Base-by-base conservation (phyloP, 306 rosid species). In the Heteromeles arbutifolia region DNA sequence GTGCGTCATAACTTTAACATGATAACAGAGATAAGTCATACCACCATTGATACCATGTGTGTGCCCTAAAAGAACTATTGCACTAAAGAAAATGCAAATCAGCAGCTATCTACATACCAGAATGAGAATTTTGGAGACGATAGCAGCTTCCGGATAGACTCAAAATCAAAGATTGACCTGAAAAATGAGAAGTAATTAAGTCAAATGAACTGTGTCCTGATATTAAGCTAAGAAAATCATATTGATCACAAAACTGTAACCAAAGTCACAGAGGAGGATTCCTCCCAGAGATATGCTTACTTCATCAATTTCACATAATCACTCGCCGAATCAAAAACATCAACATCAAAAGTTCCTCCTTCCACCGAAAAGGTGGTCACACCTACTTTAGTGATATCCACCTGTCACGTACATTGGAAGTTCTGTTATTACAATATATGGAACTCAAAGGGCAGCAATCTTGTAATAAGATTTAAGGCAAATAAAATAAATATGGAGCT, bases 91-190 rank as follows among this genome's bases (percentile, higher is more conserved):
- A 39, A 54, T 75, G 37, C 63, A 85, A 76, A 75, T 37, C 12
- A 54, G 64, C 45, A 74, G 25, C 72, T 8, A 69, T 59, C 75
- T 13, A 80, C 54, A 72, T 88, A 96, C 99, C 99, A 96, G 91
- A 96, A 96, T 67, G 98, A 64, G 87, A 96, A 96, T 34, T 90
- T 92, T 24, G 98, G 91, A 72, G 99, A 92, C 6, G 92, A 75
- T 8, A 92, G 74, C 75, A 96, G 90, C 82, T 86, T 90, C 82
- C 70, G 86, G 79, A 96, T 88, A 61, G 88, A 80, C 68, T 86
- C 89, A 44, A 96, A 96, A 84, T 96, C 96, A 81, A 96, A 96
- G 72, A 96, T 96, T 79, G 99, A 90, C 90, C 99, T 96, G 89
- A 29, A 83, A 66, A 83, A 66, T 78, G 26, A 26, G 34, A 44